phyloP scores from a whole-genome alignment of 257 asterid species.

The Plantago major region DNA sequence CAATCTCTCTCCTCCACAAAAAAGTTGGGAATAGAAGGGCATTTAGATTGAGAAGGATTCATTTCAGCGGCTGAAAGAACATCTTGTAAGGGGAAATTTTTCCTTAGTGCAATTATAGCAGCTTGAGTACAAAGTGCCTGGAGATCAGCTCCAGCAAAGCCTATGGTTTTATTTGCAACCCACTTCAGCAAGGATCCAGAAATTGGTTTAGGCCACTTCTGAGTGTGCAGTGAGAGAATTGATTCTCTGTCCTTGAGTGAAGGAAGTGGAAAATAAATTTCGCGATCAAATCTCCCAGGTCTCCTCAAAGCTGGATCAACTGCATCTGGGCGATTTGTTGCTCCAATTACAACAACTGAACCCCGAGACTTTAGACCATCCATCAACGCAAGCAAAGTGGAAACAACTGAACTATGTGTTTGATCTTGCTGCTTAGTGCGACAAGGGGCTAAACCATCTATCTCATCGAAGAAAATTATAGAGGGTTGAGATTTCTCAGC shows the following conservation, averaged over 20 bases:
- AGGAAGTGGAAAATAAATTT: constrained; percentile 93
- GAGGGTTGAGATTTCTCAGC: constrained; percentile 99
- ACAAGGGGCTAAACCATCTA: constrained; percentile 98
- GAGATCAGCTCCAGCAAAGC: constrained; percentile 98
- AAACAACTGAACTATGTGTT: constrained; percentile 98
- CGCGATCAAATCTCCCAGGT: constrained; percentile 98
- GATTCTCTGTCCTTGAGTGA: constrained; percentile 86
- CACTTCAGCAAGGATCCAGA: constrained; percentile 75
- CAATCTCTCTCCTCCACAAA: constrained; percentile 91
- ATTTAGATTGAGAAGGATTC: constrained; percentile 30
- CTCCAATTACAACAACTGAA: constrained; percentile 95
- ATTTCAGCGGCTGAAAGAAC: constrained; percentile 62
- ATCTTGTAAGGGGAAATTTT: constrained; percentile 82
- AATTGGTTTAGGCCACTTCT: constrained; percentile 89
- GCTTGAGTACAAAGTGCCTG: constrained; percentile 99
- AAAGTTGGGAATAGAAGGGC: constrained; percentile 61
- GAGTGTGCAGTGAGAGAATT: constrained; percentile 81
- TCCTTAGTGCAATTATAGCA: constrained; percentile 72
- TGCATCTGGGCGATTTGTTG: constrained; percentile 98
- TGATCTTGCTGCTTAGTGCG: constrained; percentile 92
- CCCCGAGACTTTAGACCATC: constrained; percentile 98
- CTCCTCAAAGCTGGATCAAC: constrained; percentile 98
- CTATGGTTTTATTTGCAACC: constrained; percentile 82
- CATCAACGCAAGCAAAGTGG: constrained; percentile 96
- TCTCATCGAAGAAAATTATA: constrained; percentile 94